Base-by-base conservation (phyloP, 495 filamentous ascomycete genomes). In the Aspergillus nidulans region DNA sequence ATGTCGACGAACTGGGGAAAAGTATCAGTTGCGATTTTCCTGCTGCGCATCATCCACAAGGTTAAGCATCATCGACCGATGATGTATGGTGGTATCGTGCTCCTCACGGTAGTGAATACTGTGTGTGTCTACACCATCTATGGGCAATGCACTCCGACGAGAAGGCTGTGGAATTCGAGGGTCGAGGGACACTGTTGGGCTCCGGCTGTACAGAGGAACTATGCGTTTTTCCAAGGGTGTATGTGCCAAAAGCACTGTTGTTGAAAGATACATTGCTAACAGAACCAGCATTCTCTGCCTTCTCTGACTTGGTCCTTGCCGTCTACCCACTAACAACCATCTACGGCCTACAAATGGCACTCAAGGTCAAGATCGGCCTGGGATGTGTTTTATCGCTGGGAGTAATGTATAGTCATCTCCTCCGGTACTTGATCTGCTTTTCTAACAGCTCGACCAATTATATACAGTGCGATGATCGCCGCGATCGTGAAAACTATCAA, bases 1-100 rank as follows among this genome's bases (percentile, higher is more conserved):
- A 58, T 58, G 55, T 42, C 49, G 23, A 58, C 49, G 1, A 58
- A 53, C 21, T 58, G 55, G 55, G 55, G 55, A 7, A 58, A 58
- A 21, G 49, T 53, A 1, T 58, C 55, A 0, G 49, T 58, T 4
- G 55, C 48, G 15, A 2, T 58, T 3, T 58, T 58, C 16, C 34
- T 58, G 21, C n/a, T 58, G 12, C 49, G 55, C 1, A 58, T 58
- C n/a, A 58, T 58, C 13, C 19, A 41, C 4, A 48, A 58, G 34
- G 49, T 28, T 3, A 58, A 58, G 43, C 42, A 53, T 18, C 49
- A 58, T 13, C 39, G 41, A 25, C 20, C 24, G 2, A 32, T 30
- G 1, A 48, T 58, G 32, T 58, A 53, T 13, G 49, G 16, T 7
- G 55, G 55, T 3, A 49, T 58, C 8, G 25, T 53, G 3, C 3